Base-by-base conservation (phyloP, 306 rosid species). In the Luffa acutangula region DNA sequence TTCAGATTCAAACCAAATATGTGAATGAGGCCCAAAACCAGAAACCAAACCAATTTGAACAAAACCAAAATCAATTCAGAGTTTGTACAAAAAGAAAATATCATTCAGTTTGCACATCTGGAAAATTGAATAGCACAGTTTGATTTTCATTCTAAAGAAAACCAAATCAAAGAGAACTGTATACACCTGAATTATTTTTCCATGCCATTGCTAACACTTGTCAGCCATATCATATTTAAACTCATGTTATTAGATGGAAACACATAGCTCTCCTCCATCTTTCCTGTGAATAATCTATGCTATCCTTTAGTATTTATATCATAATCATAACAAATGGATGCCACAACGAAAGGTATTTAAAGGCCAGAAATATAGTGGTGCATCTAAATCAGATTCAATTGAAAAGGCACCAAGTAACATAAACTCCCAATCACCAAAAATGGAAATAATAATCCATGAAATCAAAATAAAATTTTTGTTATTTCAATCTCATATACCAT, bases 401-500 rank as follows among this genome's bases (percentile, higher is more conserved):
- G 54, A 43, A 70, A 70, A 45, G 13, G 39, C 39, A 71, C 57
- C 46, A 7, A 5, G 56, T 0, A 70, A 46, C 76, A 2, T 34
- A 63, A 63, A 63, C 70, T 33, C 70, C 4, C 37, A 6, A 34
- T 34, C 70, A 63, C 20, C 39, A 34, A 63, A 59, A 63, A 37
- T 8, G 39, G 42, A 71, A 72, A 48, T 72, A 72, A 72, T 17
- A 48, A 72, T 25, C 42, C 77, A 31, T 31, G 21, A 46, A 48
- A 25, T 49, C 78, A 31, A 73, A 74, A 73, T 73, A 52, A 31
- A 3, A 12, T 6, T 5, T 31, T 49, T 33, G n/a, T 31, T 33
- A 74, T 74, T 74, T 51, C 71, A 4, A 41, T 58, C 64, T 59
- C 7, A 77, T 45, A 41, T 62, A 77, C 45, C 73, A 78, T 78